Evolutionary conservation across 768 basidiomycete species (phyloP).

Genomic region (Kwoniella bestiolae): DNA sequence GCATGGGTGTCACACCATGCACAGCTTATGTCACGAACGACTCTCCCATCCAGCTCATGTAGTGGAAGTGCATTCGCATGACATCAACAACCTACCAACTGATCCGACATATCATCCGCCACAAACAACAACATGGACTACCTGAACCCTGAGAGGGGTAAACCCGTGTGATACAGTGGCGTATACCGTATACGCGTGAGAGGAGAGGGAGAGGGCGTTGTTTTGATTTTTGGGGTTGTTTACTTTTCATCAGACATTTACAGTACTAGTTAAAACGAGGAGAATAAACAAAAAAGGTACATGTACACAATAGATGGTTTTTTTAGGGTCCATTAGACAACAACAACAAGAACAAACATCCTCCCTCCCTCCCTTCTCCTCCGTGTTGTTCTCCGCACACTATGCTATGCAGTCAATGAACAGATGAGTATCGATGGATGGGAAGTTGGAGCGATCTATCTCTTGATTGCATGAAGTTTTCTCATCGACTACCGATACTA

Average conservation of each 20-base stretch:
- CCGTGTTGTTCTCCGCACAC: background rate
- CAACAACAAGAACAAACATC: conserved; percentile 3
- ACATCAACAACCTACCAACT: conserved; percentile 15
- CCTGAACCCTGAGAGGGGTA: too few relatives aligned
- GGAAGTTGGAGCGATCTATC: background rate
- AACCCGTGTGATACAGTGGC: background rate
- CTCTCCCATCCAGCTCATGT: background rate
- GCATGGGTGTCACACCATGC: background rate
- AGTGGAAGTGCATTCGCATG: background rate
- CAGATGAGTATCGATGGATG: conserved; percentile 1
- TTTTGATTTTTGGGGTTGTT: background rate
- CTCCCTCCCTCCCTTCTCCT: too few relatives aligned
- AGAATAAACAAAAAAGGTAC: conserved; percentile 2
- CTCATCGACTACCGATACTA: too few relatives aligned
- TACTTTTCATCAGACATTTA: too few relatives aligned
- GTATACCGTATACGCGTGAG: background rate
- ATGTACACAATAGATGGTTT: conserved; percentile 9
- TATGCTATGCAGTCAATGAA: background rate
- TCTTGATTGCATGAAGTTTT: background rate
- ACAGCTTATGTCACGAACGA: background rate
- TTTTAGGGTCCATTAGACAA: conserved; percentile 3
- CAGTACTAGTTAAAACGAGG: too few relatives aligned
- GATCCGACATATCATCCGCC: conserved; percentile 14
- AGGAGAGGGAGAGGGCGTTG: background rate
- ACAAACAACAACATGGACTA: too few relatives aligned